A percentile compares a stretch with the other conserved stretches of the same genome.
These are phyloP conservation scores for Skeletonema potamos DNA, from an alignment of 108 stramenopile genomes.

Conservation along the genomic window DNA sequence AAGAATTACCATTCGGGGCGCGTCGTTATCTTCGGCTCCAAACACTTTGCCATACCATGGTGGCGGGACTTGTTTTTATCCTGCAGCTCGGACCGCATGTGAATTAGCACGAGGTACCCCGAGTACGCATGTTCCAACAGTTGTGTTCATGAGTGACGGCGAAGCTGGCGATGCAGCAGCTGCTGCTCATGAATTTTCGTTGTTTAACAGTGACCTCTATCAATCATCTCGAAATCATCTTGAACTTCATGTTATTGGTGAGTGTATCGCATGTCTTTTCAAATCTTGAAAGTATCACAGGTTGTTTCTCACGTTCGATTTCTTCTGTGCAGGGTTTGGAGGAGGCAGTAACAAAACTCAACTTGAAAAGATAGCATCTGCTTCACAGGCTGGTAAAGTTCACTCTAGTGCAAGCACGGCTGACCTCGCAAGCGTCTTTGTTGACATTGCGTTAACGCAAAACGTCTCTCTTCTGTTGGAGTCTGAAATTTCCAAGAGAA, in stretches of 20 bases:
- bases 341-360: constrained; percentile 34
- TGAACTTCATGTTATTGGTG: constrained; percentile 63
- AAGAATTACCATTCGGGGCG: constrained; percentile 33
- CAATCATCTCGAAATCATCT: constrained; percentile 30
- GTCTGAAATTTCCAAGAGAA: constrained; percentile 55
- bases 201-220: constrained; percentile 28
- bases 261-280: neutral
- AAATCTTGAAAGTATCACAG: neutral
- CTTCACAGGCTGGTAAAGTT: constrained; percentile 47
- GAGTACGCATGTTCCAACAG: constrained; percentile 33
- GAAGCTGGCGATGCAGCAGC: constrained; percentile 39
- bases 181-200: constrained; percentile 44
- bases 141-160: constrained; percentile 76
- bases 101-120: constrained; percentile 40
- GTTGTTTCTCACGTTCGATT: neutral
- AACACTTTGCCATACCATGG: constrained; percentile 23
- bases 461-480: constrained; percentile 53
- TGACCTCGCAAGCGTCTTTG: constrained; percentile 52
- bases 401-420: constrained; percentile 46
- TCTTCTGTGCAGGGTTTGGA: constrained; percentile 30
- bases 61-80: constrained; percentile 49
- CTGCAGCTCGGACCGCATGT: constrained; percentile 42
- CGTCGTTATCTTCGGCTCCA: constrained; percentile 28
- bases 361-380: constrained; percentile 43
- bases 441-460: constrained; percentile 44